Evolutionary conservation across 2,329 filamentous ascomycete species (phyloP), one percentile per base, ranked within the genome.

Genomic region (Cladophialophora exuberans): DNA sequence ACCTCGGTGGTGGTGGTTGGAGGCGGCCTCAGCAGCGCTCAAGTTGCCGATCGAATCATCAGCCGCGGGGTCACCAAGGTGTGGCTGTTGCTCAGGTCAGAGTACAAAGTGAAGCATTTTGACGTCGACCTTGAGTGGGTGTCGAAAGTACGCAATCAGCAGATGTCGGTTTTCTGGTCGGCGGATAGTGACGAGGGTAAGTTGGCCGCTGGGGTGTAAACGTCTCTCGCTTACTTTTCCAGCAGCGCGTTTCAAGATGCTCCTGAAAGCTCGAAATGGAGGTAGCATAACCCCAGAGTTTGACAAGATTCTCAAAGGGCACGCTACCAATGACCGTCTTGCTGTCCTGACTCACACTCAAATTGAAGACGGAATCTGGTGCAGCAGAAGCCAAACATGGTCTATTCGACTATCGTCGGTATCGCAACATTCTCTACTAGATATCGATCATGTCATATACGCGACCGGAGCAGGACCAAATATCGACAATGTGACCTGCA

Each of bases 71-170:
- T 89, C 0, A 79, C 75, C 1, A 87, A 84, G 59, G 84, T 92
- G 0, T 88, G 81, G 76, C 81, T 88, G 47, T 66, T 93, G 22
- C 85, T 91, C 80, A 79, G 89, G 26, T 76, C 79, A 17, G 71
- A 70, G 36, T 46, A 74, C 62, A 66, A 73, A 74, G 79, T 90
- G 45, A 93, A 93, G 70, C 85, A 87, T 56, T 93, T 93, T 61
- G 89, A 93, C 63, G 80, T 93, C 20, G 83, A 85, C 53, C 77
- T 93, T 1, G 79, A 82, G 43, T 94, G 89, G 89, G 87, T 93
- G 70, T 87, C 86, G 7, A 93, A 93, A 67, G 93, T 88, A 69
- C 84, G 86, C 52, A 93, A 93, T 67, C 81, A 84, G 50, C 84
- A 89, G 62, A 88, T 92, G 67, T 85, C 88, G 0, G 79, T 80